Evolutionary conservation across 257 asterid species (phyloP), one percentile per base, ranked within the genome.

Genomic region (Forsythia suspensa): DNA sequence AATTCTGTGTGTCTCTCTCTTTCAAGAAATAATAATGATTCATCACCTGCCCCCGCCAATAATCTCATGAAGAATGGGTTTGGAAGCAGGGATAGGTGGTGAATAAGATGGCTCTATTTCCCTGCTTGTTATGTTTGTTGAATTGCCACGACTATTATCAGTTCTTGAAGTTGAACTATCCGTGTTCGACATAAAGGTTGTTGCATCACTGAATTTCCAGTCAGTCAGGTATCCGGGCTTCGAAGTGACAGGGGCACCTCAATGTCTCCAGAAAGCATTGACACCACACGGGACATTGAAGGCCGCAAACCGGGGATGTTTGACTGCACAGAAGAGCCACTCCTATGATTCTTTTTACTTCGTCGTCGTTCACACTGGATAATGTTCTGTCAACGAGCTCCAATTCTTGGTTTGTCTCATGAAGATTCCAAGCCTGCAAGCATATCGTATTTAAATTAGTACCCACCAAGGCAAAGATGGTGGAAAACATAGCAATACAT

Each of bases 321-420:
- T 92, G 96, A 24, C 90, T 92, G 87, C 96, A 92, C 11, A 91
- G 79, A 68, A 92, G 92, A 39, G 91, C 85, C 3, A 89, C 80
- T 43, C 85, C 88, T 8, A 92, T 85, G 13, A 89, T 82, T 65
- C 88, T 86, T 76, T 72, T 84, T 8, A 87, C 92, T 75, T 86
- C 90, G 3, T 79, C 79, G 0, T 61, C 84, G 3, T 90, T 73
- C 76, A 81, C 86, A 18, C 84, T 66, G 0, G 81, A 55, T 73
- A 91, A 38, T 20, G 73, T 76, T 20, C 84, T 80, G 80, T 91
- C 96, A 9, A 87, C 90, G 68, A 91, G 84, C 39, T 89, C 86
- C 69, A 81, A 57, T 55, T 82, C 87, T 52, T n/a, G 69, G 57
- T 75, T 71, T 36, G 75, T 82, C 81, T 89, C 94, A 11, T 84